Base-by-base conservation (phyloP, 768 basidiomycete species). In the Gymnopilus dilepis region DNA sequence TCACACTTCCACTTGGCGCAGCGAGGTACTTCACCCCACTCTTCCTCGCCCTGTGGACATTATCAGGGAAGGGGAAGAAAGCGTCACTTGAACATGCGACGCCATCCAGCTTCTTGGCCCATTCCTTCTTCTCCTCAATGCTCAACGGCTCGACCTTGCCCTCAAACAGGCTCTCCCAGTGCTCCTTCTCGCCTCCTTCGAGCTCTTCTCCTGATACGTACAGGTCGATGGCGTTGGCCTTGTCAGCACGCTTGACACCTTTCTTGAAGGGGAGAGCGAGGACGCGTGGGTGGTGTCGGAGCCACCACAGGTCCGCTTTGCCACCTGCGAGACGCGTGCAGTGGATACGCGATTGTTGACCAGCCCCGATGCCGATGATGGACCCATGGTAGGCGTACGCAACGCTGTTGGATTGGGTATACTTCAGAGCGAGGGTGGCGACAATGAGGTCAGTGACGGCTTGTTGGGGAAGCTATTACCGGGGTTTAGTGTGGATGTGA, bases 251-350 rank as follows among this genome's bases (percentile, higher is more conserved):
- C 83, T 99, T 99, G 67, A 94, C 90, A 42, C 96, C 96, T 72
- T 95, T 95, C 74, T 97, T 98, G 86, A 98, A 99, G 1, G 97
- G 93, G 22, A 99, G 86, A 3, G 84, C 81, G 63, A 98, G 89
- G 43, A 97, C 97, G 47, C 92, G 89, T 1, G 96, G 90, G 78
- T 99, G 95, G 80, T 99, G 95, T 12, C 97, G 90, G 58, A 99
- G 84, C 97, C 97, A 99, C 97, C 97, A 99, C 65, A 95, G 84
- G 78, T 99, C 97, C n/a, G 97, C 95, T 78, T 99, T 99, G 54
- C 89, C 86, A 3, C 97, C 97, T 2, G 97, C 97, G 45, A 99
- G 89, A 30, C 97, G 92, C 15, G 97, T 99, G 79, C 97, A 99
- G 81, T 99, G 97, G 72, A 99, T 99, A 40, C 97, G 92, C 4